Evolutionary conservation across 495 filamentous ascomycete species (phyloP), one percentile per base, ranked within the genome.

Genomic region (Tuber magnatum): DNA sequence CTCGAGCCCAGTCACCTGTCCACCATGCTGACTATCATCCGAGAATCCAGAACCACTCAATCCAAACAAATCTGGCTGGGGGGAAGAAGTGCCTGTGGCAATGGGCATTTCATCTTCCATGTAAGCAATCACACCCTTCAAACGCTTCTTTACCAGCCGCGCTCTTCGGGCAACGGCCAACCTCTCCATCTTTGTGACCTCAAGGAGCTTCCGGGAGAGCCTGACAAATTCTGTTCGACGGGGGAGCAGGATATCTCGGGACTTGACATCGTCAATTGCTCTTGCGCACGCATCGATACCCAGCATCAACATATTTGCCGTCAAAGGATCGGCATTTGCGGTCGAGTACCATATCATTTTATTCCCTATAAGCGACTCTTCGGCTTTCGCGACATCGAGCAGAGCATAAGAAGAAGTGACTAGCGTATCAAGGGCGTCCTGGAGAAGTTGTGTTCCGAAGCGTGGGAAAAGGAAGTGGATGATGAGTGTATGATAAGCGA

Each of bases 301-400:
- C 56, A 65, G 56, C 28, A 65, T 20, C 56, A 65, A 35, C 56
- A 65, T 65, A 65, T 65, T 65, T 18, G 56, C 56, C 10, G 56
- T 35, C 28, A 65, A 65, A 32, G 56, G 56, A 35, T 65, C 56
- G 56, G 28, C 10, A 65, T 65, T 35, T 14, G 56, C 14, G 14
- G 56, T 65, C 28, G 28, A 65, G 28, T 65, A 65, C 56, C 56
- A 65, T 35, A 65, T 65, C 56, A 65, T 65, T 28, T 65, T 65
- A 65, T 14, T 65, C 28, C 56, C 56, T 65, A 65, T 65, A 6
- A 65, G 56, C 4, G 56, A 28, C 56, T 65, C 56, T 32, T 35
- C 56, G 1, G 56, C 56, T 18, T 32, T 35, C 2, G 56, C 56
- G 14, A 65, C 56, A 2, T 65, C 28, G 18, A 65, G 12, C 28